Evolutionary conservation across 176 grass and related monocot species (phyloP).

Genomic region (Eragrostis nindensis): DNA sequence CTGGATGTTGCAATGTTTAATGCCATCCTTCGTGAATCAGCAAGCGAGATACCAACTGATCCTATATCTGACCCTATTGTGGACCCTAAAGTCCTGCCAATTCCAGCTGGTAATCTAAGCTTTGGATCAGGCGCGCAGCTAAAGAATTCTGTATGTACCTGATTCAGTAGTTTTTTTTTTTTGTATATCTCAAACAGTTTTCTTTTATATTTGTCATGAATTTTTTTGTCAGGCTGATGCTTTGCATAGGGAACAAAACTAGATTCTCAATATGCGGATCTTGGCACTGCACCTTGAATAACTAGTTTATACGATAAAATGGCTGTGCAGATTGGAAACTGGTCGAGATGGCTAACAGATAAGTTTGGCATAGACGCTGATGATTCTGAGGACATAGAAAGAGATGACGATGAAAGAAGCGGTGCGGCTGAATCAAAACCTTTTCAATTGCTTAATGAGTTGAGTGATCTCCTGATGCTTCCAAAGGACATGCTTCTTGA

Average conservation of each 20-base stretch:
- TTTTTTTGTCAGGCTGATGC: background rate
- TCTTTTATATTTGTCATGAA: slow-evolving; percentile 17
- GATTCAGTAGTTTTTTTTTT: slow-evolving; percentile 37
- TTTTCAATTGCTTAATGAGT: slow-evolving; percentile 80
- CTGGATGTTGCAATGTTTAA: slow-evolving; percentile 98
- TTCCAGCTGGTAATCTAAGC: slow-evolving; percentile 88
- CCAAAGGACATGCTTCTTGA: slow-evolving; percentile 98
- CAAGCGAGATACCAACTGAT: slow-evolving; percentile 80
- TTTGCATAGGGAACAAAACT: slow-evolving; percentile 38
- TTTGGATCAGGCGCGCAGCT: slow-evolving; percentile 95
- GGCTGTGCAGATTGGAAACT: slow-evolving; percentile 84
- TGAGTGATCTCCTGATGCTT: slow-evolving; percentile 97
- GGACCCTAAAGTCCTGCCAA: slow-evolving; percentile 87
- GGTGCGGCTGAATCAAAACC: slow-evolving; percentile 41
- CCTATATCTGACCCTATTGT: slow-evolving; percentile 94
- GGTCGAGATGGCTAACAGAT: slow-evolving; percentile 92
- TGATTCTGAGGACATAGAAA: slow-evolving; percentile 46
- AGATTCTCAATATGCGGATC: slow-evolving; percentile 19
- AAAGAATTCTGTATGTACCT: slow-evolving; percentile 82
- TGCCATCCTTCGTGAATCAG: slow-evolving; percentile 95
- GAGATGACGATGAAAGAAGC: slow-evolving; percentile 40
- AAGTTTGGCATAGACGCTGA: slow-evolving; percentile 59
- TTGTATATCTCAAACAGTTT: slow-evolving; percentile 22
- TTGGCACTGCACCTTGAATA: slow-evolving; percentile 22
- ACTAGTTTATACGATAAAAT: slow-evolving; percentile 40